A percentile compares a stretch with the other conserved stretches of the same genome.
These are phyloP conservation scores for Fusarium algeriense DNA, from an alignment of 2,329 filamentous ascomycete species.

Conservation along the genomic window DNA sequence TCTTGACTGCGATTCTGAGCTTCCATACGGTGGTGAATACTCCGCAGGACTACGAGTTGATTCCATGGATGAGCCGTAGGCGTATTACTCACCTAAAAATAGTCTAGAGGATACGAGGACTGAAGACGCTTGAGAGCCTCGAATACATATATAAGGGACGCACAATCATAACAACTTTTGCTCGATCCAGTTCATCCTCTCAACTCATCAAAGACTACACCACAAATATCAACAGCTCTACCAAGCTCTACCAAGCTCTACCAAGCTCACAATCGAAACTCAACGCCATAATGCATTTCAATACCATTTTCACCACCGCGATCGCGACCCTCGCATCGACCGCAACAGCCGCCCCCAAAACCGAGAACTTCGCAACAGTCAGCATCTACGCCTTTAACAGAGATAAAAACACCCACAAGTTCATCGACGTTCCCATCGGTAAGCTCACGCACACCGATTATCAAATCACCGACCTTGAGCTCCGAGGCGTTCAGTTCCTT, in stretches of 20 bases:
- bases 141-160: neutral
- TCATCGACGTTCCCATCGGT: neutral
- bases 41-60: neutral
- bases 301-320: neutral
- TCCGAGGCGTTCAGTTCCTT: neutral
- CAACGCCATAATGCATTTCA: neutral
- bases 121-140: rapidly evolving
- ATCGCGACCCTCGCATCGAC: neutral
- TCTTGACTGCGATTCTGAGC: neutral
- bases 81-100: neutral
- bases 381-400: slow-evolving; percentile 6
- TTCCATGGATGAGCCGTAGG: rapidly evolving
- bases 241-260: too few relatives aligned
- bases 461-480: slow-evolving; percentile 1
- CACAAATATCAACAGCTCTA: neutral
- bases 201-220: neutral
- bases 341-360: neutral
- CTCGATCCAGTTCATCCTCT: neutral
- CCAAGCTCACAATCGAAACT: neutral
- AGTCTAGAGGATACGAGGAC: neutral
- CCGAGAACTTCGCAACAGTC: neutral
- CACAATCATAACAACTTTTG: rapidly evolving
- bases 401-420: neutral
- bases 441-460: slow-evolving; percentile 7
- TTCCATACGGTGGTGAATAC: rapidly evolving